Percentiles rank a stretch among this genome's conserved stretches.
These are phyloP conservation scores for Paragyromitra xinjiangensis DNA, from an alignment of 495 filamentous ascomycete species.

Conservation along the genomic window DNA sequence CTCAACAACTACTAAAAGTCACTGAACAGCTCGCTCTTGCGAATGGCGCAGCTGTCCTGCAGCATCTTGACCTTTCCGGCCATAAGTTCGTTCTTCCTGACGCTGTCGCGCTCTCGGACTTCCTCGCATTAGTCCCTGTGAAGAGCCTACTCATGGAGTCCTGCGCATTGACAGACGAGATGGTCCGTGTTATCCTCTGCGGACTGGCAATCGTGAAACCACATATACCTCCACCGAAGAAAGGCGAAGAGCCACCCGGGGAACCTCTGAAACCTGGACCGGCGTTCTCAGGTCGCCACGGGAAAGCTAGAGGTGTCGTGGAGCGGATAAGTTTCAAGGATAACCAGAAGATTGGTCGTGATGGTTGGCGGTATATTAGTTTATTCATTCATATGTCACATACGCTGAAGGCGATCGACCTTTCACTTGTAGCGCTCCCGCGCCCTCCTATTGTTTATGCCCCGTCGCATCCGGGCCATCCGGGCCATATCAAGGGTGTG, in stretches of 20 bases:
- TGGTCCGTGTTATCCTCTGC: conserved; percentile 83
- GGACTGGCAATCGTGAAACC: conserved; percentile 83
- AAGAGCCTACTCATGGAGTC: conserved; percentile 84
- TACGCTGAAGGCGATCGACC: conserved; percentile 83
- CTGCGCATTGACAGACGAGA: conserved; percentile 85
- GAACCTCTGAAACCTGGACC: conserved; percentile 30
- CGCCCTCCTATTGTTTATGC: conserved; percentile 48
- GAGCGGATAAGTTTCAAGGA: conserved; percentile 91
- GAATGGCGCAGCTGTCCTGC: conserved; percentile 69
- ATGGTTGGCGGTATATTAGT: conserved; percentile 91
- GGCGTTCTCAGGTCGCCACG: conserved; percentile 58
- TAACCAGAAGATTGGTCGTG: conserved; percentile 79
- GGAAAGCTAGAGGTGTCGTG: conserved; percentile 70
- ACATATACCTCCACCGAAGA: conserved; percentile 55
- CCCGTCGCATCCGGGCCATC: conserved; percentile 40
- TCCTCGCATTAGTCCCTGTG: conserved; percentile 90
- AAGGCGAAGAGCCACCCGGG: conserved; percentile 30
- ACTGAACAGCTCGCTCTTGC: conserved; percentile 74
- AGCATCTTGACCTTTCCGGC: conserved; percentile 81
- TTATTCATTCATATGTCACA: conserved; percentile 89
- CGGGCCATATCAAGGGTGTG: conserved; percentile 24
- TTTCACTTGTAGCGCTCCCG: conserved; percentile 88
- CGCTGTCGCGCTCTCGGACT: conserved; percentile 86
- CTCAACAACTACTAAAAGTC: conserved; percentile 85
- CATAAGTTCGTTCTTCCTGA: conserved; percentile 85